Base-by-base conservation (phyloP, 331 rosid species). In the Pyrus hybrid region DNA sequence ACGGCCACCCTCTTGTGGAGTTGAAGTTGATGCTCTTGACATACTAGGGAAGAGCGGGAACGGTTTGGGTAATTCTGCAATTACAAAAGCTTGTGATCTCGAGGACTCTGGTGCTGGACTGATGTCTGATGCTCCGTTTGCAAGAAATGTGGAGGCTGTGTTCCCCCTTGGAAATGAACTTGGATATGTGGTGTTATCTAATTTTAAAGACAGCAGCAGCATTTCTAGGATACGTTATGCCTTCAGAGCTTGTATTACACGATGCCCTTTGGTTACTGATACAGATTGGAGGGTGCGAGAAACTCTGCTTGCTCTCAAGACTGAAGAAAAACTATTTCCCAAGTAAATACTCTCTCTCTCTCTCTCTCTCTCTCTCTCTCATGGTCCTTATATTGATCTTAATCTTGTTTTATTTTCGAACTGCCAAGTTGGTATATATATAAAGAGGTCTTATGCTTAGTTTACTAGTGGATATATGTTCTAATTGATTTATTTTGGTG, bases 301-400 rank as follows among this genome's bases (percentile, higher is more conserved):
- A 78, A 93, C 88, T 78, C 75, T 93, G 70, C 70, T 88, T 67
- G 87, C 87, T 61, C 81, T 91, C 70, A 60, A 69, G 70, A 74
- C 72, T 80, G 96, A 88, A 83, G 88, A 85, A 21, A 79, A 86
- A 7, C 96, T 93, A 73, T 82, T 61, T 35, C 84, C 76, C 43
- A 87, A 74, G 98, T 93, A 82, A 82, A 90, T 88, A 28, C 21
- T 51, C 57, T 7, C 22, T 21, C 1, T 29, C 23, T 60, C 67
- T 25, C 45, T 33, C 37, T 32, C 35, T 32, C 35, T 30, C 33
- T 30, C 7, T 32, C 37, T 32, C 37, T 33, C 37, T 33, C 37
- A 9, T 26, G 20, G 83, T 69, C 43, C 62, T 32, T 72, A 20
- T 65, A 57, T 68, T 69, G 43, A 73, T 70, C 26, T 41, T 70